Conservation (phyloP, 306 rosid species). For the Canavalia gladiata region DNA sequence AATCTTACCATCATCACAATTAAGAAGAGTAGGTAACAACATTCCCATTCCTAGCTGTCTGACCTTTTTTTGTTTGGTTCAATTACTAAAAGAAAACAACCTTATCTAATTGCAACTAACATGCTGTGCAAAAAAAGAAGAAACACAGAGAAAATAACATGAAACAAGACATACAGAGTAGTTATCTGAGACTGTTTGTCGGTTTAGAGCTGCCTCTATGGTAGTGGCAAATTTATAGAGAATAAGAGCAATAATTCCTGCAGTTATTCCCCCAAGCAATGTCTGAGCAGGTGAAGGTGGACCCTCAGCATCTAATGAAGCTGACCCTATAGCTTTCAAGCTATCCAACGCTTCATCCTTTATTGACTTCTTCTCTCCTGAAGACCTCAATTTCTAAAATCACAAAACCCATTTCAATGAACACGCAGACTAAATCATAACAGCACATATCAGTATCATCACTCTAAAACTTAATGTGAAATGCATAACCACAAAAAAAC, state of each 20-base stretch:
- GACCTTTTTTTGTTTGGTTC: constrained; percentile 13
- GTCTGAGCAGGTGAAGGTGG: constrained; percentile 85
- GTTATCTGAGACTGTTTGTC: constrained; percentile 83
- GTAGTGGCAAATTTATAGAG: constrained; percentile 87
- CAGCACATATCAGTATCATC: not conserved
- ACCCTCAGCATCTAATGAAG: constrained; percentile 62
- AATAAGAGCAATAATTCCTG: constrained; percentile 82
- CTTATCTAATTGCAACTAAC: constrained; percentile 18
- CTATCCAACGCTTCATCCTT: constrained; percentile 86
- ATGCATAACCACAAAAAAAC: constrained; percentile 10
- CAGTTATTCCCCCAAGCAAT: constrained; percentile 84
- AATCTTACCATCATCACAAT: not conserved
- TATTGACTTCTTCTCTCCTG: constrained; percentile 77
- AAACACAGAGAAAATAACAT: constrained; percentile 33
- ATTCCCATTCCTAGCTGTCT: constrained; percentile 8
- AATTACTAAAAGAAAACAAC: constrained; percentile 10
- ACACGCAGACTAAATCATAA: constrained; percentile 19
- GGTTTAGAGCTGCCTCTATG: constrained; percentile 81
- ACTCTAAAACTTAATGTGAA: constrained; percentile 31
- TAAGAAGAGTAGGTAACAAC: constrained; percentile 25
- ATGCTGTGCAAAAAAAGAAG: constrained; percentile 27
- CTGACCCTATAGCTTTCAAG: constrained; percentile 75
- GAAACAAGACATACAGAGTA: constrained; percentile 70
- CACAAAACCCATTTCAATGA: constrained; percentile 53
- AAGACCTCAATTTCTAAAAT: constrained; percentile 85